Conservation (phyloP, 371 early-diverging fungal species). For the Rhizopus delemar region DNA sequence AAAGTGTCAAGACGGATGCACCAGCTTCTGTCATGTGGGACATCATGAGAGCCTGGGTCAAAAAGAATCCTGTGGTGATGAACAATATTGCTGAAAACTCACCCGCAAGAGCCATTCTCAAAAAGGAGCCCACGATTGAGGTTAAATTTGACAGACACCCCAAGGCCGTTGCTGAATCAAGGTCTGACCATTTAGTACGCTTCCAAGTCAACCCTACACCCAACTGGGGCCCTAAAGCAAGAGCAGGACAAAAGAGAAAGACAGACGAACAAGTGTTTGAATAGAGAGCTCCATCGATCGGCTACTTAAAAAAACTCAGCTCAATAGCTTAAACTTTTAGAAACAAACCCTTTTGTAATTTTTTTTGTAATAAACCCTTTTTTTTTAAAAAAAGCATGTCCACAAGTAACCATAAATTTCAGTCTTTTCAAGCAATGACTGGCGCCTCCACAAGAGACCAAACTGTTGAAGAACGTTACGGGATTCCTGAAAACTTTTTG, state of each 20-base stretch:
- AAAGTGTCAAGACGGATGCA: constrained; percentile 95
- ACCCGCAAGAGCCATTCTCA: constrained; percentile 70
- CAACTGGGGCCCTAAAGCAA: constrained; percentile 95
- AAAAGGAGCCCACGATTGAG: constrained; percentile 57
- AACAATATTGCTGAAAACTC: constrained; percentile 69
- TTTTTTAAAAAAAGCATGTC: constrained; percentile 20
- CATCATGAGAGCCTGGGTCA: constrained; percentile 78
- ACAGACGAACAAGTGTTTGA: constrained; percentile 28
- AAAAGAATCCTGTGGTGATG: constrained; percentile 68
- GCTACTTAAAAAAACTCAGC: not conserved
- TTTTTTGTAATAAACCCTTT: constrained; percentile 6
- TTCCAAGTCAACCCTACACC: constrained; percentile 92
- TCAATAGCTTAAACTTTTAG: constrained; percentile 7
- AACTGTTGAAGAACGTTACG: constrained; percentile 89
- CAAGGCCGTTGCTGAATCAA: constrained; percentile 73
- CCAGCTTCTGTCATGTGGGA: constrained; percentile 93
- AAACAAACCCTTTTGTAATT: constrained; percentile 4
- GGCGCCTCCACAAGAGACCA: constrained; percentile 71
- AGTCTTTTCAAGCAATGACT: constrained; percentile 58
- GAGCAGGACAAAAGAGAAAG: constrained; percentile 64
- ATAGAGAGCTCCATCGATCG: not conserved
- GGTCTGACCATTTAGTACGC: constrained; percentile 81
- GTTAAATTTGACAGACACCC: constrained; percentile 74
- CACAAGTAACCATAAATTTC: constrained; percentile 35
- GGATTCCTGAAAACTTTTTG: constrained; percentile 94